A percentile compares a stretch with the other conserved stretches of the same genome.
phyloP scores from a whole-genome alignment of 768 basidiomycete species.

The Trametes maxima region DNA sequence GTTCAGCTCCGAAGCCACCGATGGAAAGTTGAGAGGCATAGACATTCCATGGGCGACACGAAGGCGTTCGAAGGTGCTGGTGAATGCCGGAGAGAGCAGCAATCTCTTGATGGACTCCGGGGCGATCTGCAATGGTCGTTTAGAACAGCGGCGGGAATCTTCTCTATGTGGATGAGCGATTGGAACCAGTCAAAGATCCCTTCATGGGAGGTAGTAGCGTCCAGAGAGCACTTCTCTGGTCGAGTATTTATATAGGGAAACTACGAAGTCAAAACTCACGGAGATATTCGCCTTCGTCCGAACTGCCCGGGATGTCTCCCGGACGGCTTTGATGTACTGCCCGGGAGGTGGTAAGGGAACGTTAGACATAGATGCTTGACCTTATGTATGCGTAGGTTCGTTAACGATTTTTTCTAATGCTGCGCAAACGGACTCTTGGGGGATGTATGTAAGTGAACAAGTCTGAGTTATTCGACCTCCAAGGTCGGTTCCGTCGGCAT shows the following conservation, averaged over 20 bases:
- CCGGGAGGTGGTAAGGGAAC: conserved; percentile 44
- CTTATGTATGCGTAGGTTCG: too few relatives aligned
- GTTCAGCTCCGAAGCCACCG: conserved; percentile 75
- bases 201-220: too few relatives aligned
- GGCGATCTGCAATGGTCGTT: conserved; percentile 49
- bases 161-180: not conserved
- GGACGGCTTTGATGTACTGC: conserved; percentile 52
- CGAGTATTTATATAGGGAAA: too few relatives aligned
- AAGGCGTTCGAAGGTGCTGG: conserved; percentile 60
- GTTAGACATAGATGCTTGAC: not conserved
- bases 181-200: too few relatives aligned
- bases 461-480: not conserved
- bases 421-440: too few relatives aligned
- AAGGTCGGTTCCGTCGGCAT: conserved; percentile 3
- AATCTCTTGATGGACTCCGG: conserved; percentile 60
- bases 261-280: conserved; percentile 42
- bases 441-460: not conserved
- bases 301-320: conserved; percentile 52
- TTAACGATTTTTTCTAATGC: too few relatives aligned
- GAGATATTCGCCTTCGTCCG: conserved; percentile 50
- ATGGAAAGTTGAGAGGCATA: conserved; percentile 80
- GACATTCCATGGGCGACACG: conserved; percentile 68
- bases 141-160: not conserved
- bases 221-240: too few relatives aligned
- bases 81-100: conserved; percentile 65